These are phyloP conservation scores for Spathaspora sp. DNA, from an alignment of 805 yeast species.

Conservation along the genomic window DNA sequence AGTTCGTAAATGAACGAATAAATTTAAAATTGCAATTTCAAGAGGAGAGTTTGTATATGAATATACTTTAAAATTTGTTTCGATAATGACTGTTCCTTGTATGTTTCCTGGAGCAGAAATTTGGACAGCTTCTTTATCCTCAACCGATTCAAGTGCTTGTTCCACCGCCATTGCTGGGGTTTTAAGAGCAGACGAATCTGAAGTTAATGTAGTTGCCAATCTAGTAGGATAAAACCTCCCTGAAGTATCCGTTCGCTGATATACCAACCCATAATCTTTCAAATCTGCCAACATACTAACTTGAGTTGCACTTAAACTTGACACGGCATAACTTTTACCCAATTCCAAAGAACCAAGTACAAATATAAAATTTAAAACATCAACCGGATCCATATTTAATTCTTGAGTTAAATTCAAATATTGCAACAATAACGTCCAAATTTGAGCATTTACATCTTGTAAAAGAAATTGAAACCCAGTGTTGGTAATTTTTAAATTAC, in stretches of 20 bases:
- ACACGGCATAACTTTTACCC: conserved; percentile 78
- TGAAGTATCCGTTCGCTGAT: conserved; percentile 51
- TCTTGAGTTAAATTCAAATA: conserved; percentile 82
- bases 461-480: conserved; percentile 90
- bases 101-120: conserved; percentile 39
- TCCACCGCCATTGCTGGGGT: conserved; percentile 76
- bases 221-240: conserved; percentile 84
- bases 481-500: conserved; percentile 68
- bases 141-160: conserved; percentile 46
- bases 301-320: conserved; percentile 75
- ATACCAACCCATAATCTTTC: conserved; percentile 87
- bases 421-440: conserved; percentile 88
- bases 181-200: conserved; percentile 70
- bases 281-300: conserved; percentile 82
- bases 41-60: conserved; percentile 92
- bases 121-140: conserved; percentile 10
- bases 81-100: conserved; percentile 77
- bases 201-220: conserved; percentile 82
- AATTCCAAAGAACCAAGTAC: conserved; percentile 89
- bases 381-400: conserved; percentile 91
- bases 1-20: conserved; percentile 81
- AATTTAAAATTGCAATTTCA: conserved; percentile 86
- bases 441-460: conserved; percentile 90
- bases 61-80: conserved; percentile 89
- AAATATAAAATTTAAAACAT: conserved; percentile 88